These are phyloP conservation scores for Gossypium gossypioides DNA, from an alignment of 441 rosid genomes.

Conservation along the genomic window DNA sequence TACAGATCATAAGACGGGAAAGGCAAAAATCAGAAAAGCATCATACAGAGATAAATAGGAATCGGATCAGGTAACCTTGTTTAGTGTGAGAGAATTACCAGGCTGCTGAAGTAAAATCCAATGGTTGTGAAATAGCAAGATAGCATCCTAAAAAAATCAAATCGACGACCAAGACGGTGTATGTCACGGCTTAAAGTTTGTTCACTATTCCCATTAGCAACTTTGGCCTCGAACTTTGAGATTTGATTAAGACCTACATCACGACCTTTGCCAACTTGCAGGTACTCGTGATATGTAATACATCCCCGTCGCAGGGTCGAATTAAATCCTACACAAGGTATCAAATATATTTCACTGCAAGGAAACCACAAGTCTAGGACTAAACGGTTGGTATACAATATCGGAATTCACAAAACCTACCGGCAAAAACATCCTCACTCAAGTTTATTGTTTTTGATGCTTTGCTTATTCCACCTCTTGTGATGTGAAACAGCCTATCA, in stretches of 20 bases:
- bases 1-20: constrained; percentile 2
- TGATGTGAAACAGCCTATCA: constrained; percentile 81
- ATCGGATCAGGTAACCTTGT: background rate
- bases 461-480: constrained; percentile 97
- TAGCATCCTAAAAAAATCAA: constrained; percentile 95
- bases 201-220: constrained; percentile 92
- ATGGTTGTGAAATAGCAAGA: constrained; percentile 96
- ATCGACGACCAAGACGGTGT: constrained; percentile 71
- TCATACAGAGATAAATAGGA: background rate
- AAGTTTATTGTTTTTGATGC: constrained; percentile 88
- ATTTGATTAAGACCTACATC: constrained; percentile 95
- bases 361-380: constrained; percentile 12
- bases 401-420: constrained; percentile 29
- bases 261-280: constrained; percentile 98
- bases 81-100: constrained; percentile 44
- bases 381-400: constrained; percentile 4
- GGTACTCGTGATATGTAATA: constrained; percentile 75
- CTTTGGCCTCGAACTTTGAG: constrained; percentile 95
- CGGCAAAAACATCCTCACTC: constrained; percentile 92
- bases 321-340: constrained; percentile 53
- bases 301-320: constrained; percentile 71
- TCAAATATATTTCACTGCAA: constrained; percentile 17
- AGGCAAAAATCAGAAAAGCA: background rate
- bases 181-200: constrained; percentile 92
- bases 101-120: constrained; percentile 83